phyloP scores from a whole-genome alignment of 1,284 basidiomycete genomes.

The Malassezia dermatis region DNA sequence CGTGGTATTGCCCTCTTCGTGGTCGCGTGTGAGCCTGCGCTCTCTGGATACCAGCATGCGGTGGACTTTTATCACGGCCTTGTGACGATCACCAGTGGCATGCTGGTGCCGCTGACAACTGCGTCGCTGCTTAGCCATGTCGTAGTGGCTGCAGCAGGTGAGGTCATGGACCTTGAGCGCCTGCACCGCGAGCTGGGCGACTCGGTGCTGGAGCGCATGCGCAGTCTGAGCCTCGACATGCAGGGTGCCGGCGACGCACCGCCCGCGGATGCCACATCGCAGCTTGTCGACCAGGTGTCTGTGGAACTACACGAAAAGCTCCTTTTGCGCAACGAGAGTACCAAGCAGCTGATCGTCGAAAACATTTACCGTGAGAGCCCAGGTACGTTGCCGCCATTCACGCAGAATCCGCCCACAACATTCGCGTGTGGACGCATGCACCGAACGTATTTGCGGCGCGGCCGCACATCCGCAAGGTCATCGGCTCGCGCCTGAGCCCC shows the following conservation, averaged over 20 bases:
- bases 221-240: conserved; percentile 57
- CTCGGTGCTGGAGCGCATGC: conserved; percentile 81
- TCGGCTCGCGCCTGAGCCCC: conserved; percentile 38
- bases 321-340: conserved; percentile 82
- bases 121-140: conserved; percentile 92
- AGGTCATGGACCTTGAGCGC: conserved; percentile 94
- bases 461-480: conserved; percentile 59
- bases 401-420: conserved; percentile 81
- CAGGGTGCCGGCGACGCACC: conserved; percentile 57
- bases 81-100: conserved; percentile 55
- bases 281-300: conserved; percentile 79
- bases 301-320: conserved; percentile 82
- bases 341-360: conserved; percentile 89
- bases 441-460: conserved; percentile 64
- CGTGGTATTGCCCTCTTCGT: conserved; percentile 54
- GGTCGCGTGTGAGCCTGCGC: conserved; percentile 92
- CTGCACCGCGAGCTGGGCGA: conserved; percentile 84
- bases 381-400: conserved; percentile 7
- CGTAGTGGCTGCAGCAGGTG: conserved; percentile 89
- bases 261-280: background rate
- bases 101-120: conserved; percentile 87
- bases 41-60: conserved; percentile 60
- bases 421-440: conserved; percentile 71
- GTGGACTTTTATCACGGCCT: conserved; percentile 73
- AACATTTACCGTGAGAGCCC: conserved; percentile 61